Base-by-base conservation (phyloP, 129 eudicot genomes). In the Ambrosia artemisiifolia region DNA sequence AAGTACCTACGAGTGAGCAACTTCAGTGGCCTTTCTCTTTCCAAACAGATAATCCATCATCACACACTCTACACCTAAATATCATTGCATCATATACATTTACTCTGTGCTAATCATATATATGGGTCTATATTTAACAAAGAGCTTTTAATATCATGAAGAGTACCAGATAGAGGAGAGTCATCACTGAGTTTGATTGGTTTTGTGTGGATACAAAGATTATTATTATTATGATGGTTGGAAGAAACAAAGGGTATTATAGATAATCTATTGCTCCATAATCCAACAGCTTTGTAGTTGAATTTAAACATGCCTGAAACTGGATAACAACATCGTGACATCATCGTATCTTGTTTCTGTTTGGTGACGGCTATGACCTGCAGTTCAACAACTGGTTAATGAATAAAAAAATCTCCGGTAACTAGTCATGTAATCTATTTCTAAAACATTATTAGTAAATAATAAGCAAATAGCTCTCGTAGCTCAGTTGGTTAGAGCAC, bases 1-100 rank as follows among this genome's bases (percentile, higher is more conserved):
- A 75, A 83, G 70, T 93, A 93, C 84, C 88, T 76, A 93, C 96
- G 85, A 87, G 86, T 90, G 98, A 87, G 93, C 97, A 84, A 90
- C 86, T 81, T 90, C 79, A 61, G 97, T 90, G 8, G 96, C 92
- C 65, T 85, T 89, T 63, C 70, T 87, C 79, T 85, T 85, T 17
- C 98, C 98, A n/a, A 85, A 77, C 8, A 93, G 51, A 62, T 87
- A 93, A 28, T 85, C 98, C 81, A 80, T 72, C 85, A 89, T 81
- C 13, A 81, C 85, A 30, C 83, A 80, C 67, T 87, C 96, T 16
- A 92, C 14, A 65, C 91, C 94, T 90, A 63, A 5, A 24, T 6
- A 35, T 51, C 42, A 32, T 42, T 28, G 6, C 38, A 55, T 11
- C 13, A 43, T 7, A 40, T 1, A 28, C 55, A 48, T 1, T 64